Conservation (phyloP, 768 basidiomycete species). For the Asterophora parasitica region DNA sequence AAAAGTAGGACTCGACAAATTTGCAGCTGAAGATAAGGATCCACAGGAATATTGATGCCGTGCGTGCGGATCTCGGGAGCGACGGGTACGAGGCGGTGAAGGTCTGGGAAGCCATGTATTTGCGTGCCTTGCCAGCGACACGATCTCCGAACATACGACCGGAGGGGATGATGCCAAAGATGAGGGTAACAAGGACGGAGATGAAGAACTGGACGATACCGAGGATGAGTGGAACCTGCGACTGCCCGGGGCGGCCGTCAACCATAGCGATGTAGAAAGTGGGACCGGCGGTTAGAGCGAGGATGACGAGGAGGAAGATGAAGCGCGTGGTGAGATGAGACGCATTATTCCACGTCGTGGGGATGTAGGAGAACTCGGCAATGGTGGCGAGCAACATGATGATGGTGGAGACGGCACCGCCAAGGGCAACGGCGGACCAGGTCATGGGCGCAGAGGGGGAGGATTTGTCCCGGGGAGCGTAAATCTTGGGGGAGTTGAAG, state of each 20-base stretch:
- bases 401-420: conserved; percentile 86
- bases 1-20: conserved; percentile 96
- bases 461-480: conserved; percentile 63
- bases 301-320: conserved; percentile 85
- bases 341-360: conserved; percentile 98
- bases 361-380: conserved; percentile 95
- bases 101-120: conserved; percentile 97
- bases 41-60: conserved; percentile 86
- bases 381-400: conserved; percentile 95
- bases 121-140: conserved; percentile 94
- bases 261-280: conserved; percentile 90
- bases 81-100: conserved; percentile 97
- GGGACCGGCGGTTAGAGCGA: conserved; percentile 89
- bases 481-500: conserved; percentile 93
- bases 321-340: conserved; percentile 94
- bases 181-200: conserved; percentile 75
- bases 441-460: conserved; percentile 83
- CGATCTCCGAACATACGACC: conserved; percentile 99
- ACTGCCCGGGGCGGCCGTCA: conserved; percentile 54
- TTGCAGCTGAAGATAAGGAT: conserved; percentile 94
- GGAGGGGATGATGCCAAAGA: conserved; percentile 87
- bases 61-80: conserved; percentile 65
- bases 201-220: conserved; percentile 93
- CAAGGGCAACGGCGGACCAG: conserved; percentile 94
- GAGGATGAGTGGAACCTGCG: conserved; percentile 81